A percentile compares a stretch with the other conserved stretches of the same genome.
phyloP scores from a whole-genome alignment of 176 grass and related monocot genomes.

The Chloris gayana region DNA sequence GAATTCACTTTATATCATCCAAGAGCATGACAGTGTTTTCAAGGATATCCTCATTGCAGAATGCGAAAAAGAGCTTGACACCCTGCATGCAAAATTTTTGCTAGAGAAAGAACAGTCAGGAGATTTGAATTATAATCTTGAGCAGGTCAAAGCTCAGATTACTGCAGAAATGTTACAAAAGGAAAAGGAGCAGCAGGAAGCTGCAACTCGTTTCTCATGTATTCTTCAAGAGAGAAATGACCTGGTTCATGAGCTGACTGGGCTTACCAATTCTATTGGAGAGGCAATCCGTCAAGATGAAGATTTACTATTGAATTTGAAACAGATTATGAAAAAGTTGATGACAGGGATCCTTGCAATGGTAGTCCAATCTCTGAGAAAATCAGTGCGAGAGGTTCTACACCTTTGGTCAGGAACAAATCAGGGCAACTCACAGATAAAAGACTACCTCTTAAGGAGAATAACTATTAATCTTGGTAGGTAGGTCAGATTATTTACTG shows the following conservation, averaged over 20 bases:
- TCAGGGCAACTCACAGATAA: conserved; percentile 37
- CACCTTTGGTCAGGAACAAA: conserved; percentile 48
- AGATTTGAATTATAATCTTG: conserved; percentile 44
- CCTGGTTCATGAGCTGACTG: conserved; percentile 44
- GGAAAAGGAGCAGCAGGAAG: conserved; percentile 34
- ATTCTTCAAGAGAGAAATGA: conserved; percentile 48
- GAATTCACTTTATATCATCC: conserved; percentile 46
- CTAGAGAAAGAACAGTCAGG: conserved; percentile 43
- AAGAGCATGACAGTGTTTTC: conserved; percentile 58
- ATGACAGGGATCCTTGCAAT: conserved; percentile 35
- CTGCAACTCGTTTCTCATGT: neutral
- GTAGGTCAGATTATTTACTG: conserved; percentile 34
- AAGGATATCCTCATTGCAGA: conserved; percentile 50
- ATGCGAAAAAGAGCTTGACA: conserved; percentile 45
- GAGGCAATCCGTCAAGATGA: conserved; percentile 46
- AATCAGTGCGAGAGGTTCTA: conserved; percentile 13
- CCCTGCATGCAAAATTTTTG: conserved; percentile 35
- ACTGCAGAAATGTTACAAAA: conserved; percentile 45
- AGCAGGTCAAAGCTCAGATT: conserved; percentile 52
- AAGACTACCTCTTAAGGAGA: conserved; percentile 67
- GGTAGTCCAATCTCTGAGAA: conserved; percentile 25
- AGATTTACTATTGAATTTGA: conserved; percentile 46
- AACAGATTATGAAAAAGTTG: conserved; percentile 51
- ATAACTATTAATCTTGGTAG: conserved; percentile 59
- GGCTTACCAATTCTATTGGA: conserved; percentile 42